Evolutionary conservation across 805 yeast genomes (phyloP), one percentile per base, ranked within the genome.

Genomic region (Sugiyamaella valdiviana): DNA sequence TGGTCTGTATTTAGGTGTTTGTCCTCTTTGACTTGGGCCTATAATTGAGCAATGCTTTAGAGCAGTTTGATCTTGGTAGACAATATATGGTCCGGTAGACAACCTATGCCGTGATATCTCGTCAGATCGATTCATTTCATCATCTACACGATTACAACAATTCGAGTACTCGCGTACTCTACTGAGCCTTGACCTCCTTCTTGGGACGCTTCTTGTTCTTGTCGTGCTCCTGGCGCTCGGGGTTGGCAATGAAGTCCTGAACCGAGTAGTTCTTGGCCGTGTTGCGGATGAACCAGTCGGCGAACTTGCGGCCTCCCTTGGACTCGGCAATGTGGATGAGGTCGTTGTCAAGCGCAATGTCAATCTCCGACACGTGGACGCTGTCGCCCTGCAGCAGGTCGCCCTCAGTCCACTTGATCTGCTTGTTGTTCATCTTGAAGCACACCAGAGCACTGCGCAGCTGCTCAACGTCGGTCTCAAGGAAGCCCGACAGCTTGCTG

Each of bases 261-360:
- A 69, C 71, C 42, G 64, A 62, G 50, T 71, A 70, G 61, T 73
- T 72, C 63, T 71, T 74, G 51, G 60, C 60, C 23, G 75, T 69
- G 63, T 74, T 74, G 57, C 77, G 67, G 43, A 74, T 62, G 50
- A 74, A 74, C 78, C 78, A 74, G 55, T 75, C 77, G 39, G 74
- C 73, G 54, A 70, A 74, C 60, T 69, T 70, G 53, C 77, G 64
- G 16, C 73, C 73, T 35, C 66, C 64, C 56, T 72, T 72, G 41
- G 69, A 63, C 59, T 74, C 76, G 45, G 73, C 65, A 42, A 74
- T 72, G 52, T 71, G 70, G 47, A 74, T 64, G 40, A 70, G 51
- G 48, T 70, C 76, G 48, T 64, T 65, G 22, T 67, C 66, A 24
- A 74, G 58, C 17, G 63, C 63, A 49, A 74, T 70, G 52, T 74